Percentiles rank a stretch among this genome's conserved stretches.
phyloP scores from a whole-genome alignment of 2,329 filamentous ascomycete genomes.

The Fusarium buxicola region DNA sequence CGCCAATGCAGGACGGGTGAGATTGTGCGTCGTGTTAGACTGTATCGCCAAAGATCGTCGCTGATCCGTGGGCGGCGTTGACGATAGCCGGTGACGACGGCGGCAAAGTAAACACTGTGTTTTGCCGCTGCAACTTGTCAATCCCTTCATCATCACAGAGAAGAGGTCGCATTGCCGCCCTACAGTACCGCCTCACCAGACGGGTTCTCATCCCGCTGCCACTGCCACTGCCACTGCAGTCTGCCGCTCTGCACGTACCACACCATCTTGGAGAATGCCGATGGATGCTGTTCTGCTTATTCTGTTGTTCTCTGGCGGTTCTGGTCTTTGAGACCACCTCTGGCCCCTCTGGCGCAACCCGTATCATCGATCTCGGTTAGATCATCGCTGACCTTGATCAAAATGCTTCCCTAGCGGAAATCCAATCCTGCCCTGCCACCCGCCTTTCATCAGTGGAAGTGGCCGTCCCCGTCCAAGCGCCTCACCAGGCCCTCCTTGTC shows the following conservation, averaged over 20 bases:
- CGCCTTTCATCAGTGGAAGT: not conserved
- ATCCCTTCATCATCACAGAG: constrained; percentile 22
- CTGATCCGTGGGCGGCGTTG: constrained; percentile 14
- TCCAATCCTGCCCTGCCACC: constrained; percentile 25
- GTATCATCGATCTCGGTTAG: constrained; percentile 41
- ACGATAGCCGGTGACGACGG: constrained; percentile 34
- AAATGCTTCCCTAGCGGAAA: constrained; percentile 18
- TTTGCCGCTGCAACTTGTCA: constrained; percentile 16
- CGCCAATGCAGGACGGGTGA: constrained; percentile 6
- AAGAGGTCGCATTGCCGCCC: constrained; percentile 28
- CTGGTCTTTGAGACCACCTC: constrained; percentile 18
- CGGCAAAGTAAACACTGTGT: constrained; percentile 29
- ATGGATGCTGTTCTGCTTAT: not conserved
- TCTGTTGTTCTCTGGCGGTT: constrained; percentile 19
- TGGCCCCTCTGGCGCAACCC: constrained; percentile 23
- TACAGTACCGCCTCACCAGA: constrained; percentile 25
- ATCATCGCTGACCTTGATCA: constrained; percentile 29
- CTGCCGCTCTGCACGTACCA: constrained; percentile 20
- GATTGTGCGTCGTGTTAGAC: constrained; percentile 16
- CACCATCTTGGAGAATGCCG: constrained; percentile 24
- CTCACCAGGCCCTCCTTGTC: constrained; percentile 23
- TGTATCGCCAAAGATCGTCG: constrained; percentile 19
- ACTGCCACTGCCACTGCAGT: not conserved
- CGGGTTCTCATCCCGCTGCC: constrained; percentile 13
- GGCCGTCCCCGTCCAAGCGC: constrained; percentile 27